phyloP scores from a whole-genome alignment of 108 stramenopile species.

The Conticribra weissflogii region DNA sequence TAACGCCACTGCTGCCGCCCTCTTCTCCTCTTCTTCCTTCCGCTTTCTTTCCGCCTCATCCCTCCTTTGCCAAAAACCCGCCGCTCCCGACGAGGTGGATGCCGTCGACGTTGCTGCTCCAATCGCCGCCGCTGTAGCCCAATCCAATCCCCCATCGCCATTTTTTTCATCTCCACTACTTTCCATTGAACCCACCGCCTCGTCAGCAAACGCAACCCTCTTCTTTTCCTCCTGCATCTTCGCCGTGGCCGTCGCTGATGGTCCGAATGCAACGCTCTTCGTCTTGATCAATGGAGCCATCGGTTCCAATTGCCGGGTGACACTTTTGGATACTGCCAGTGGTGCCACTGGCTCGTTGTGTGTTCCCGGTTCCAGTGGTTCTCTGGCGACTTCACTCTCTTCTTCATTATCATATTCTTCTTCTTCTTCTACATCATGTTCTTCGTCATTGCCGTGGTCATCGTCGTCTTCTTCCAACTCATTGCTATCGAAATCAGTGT shows the following conservation, averaged over 20 bases:
- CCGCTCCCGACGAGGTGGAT: too few relatives aligned
- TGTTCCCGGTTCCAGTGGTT: neutral
- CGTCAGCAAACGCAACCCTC: too few relatives aligned
- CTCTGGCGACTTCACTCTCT: neutral
- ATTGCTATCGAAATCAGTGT: too few relatives aligned
- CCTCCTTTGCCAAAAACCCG: too few relatives aligned
- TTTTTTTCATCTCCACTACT: neutral
- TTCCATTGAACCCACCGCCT: neutral
- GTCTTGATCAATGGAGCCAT: neutral
- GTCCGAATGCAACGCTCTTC: neutral
- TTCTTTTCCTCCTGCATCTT: neutral
- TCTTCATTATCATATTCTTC: constrained; percentile 1
- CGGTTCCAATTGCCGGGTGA: neutral
- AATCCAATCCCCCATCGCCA: too few relatives aligned
- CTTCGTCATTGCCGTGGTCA: neutral
- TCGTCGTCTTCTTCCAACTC: neutral
- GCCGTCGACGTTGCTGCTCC: too few relatives aligned
- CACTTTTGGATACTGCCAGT: neutral
- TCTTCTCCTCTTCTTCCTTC: too few relatives aligned
- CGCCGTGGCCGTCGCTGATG: neutral
- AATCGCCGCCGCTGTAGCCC: too few relatives aligned
- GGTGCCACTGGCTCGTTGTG: neutral
- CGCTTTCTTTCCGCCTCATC: too few relatives aligned
- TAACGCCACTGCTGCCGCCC: neutral
- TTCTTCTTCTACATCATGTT: neutral